Conservation (phyloP, 225 moss, liverwort and hornwort species). For the Climacium dendroides region DNA sequence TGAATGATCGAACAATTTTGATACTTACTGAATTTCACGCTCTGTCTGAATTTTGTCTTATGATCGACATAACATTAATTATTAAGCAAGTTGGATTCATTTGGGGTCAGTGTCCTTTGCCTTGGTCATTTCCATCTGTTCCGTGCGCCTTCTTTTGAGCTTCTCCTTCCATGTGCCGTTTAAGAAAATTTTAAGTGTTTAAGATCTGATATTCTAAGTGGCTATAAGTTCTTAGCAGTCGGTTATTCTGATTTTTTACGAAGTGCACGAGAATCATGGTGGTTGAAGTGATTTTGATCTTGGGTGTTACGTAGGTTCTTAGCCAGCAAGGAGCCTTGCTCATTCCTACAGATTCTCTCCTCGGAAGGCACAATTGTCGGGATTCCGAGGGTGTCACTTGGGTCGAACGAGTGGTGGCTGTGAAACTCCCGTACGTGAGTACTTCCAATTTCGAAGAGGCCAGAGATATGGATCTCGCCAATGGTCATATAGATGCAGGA, state of each 20-base stretch:
- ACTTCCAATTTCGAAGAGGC: conserved; percentile 23
- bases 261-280: neutral
- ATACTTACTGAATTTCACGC: too few relatives aligned
- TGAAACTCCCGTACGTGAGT: conserved; percentile 34
- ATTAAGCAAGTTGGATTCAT: neutral
- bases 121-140: neutral
- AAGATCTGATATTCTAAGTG: neutral
- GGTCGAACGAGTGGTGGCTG: conserved; percentile 40
- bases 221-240: too few relatives aligned
- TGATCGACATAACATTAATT: neutral
- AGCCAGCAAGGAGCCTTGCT: conserved; percentile 17
- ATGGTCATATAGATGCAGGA: conserved; percentile 5
- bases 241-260: neutral
- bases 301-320: neutral
- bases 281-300: neutral
- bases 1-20: neutral
- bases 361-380: conserved; percentile 16
- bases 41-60: neutral
- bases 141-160: neutral
- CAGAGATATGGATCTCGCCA: conserved; percentile 6
- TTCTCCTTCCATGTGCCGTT: neutral
- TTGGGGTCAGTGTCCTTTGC: neutral
- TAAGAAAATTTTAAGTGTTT: neutral
- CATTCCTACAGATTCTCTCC: conserved; percentile 11
- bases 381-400: neutral